Conservation (phyloP, 305 asterid species). For the Stenogyne calaminthoides region DNA sequence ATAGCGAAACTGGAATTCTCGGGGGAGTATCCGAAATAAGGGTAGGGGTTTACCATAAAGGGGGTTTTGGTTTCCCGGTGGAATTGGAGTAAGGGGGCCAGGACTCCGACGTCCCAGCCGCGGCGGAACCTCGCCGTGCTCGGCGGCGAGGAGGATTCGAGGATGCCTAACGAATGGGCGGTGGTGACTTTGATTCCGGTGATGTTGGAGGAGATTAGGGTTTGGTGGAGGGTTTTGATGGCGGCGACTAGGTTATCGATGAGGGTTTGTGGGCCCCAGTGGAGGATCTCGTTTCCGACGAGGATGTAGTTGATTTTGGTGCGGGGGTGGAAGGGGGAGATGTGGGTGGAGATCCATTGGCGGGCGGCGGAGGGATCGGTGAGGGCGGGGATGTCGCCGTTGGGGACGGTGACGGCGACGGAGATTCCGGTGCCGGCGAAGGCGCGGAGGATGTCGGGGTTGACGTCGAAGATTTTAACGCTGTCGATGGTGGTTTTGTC, state of each 20-base stretch:
- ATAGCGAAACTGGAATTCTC: constrained; percentile 39
- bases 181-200: constrained; percentile 54
- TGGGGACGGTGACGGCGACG: constrained; percentile 78
- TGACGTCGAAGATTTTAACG: constrained; percentile 67
- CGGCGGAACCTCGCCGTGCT: constrained; percentile 64
- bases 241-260: constrained; percentile 69
- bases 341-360: constrained; percentile 49
- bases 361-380: constrained; percentile 48
- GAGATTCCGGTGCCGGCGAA: constrained; percentile 68
- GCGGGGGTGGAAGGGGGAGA: constrained; percentile 59
- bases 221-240: constrained; percentile 54
- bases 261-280: constrained; percentile 80
- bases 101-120: constrained; percentile 65
- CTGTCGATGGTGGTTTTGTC: constrained; percentile 66
- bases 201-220: constrained; percentile 45
- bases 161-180: constrained; percentile 81
- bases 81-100: constrained; percentile 66
- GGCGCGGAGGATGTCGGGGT: constrained; percentile 77
- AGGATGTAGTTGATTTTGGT: constrained; percentile 69
- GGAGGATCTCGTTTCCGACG: constrained; percentile 83
- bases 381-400: constrained; percentile 70
- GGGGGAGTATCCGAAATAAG: constrained; percentile 65
- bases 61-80: constrained; percentile 61
- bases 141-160: constrained; percentile 64
- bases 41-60: constrained; percentile 89